Evolutionary conservation across 305 asterid species (phyloP), one percentile per base, ranked within the genome.

Genomic region (Fraxinus greggii): DNA sequence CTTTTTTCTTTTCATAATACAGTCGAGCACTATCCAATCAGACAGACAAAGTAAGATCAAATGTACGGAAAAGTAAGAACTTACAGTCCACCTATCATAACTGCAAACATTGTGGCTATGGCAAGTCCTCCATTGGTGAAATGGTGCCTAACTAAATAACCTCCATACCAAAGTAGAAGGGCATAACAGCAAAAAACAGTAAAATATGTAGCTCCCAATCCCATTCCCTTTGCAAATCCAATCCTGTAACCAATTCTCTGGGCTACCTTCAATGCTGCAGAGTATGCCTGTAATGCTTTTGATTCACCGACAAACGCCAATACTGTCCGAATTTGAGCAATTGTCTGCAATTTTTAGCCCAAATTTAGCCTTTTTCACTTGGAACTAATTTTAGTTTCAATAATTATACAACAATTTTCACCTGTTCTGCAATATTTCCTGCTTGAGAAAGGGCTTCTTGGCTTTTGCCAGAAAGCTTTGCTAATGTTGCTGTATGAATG

Each of bases 391-490:
- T 23, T 23, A 61, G 29, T 40, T 33, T 81, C 42, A 78, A 38
- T 29, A 67, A 84, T n/a, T 28, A 23, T 77, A 29, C n/a, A 21
- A 40, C 19, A 38, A 36, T 76, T 54, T 23, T 86, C 31, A 96
- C 99, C 98, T 96, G 99, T 85, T 97, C 99, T 0, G 90, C 93
- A 45, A 90, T 93, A 83, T 94, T 96, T 83, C 99, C 99, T 23
- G 99, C 99, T 86, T 97, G 82, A 12, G 99, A 93, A 35, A 97
- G 90, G 29, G 99, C 90, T 86, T 90, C 97, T 78, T 94, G 98
- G 92, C 98, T 97, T 87, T 91, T 92, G 83, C 89, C 91, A 5
- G 99, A 90, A 77, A 97, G 93, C 76, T 94, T 94, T 21, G 95
- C 87, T 61, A 92, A 82, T 36, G 97, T 97, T 83, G 88, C 75